These are phyloP conservation scores for Mycena indigotica DNA, from an alignment of 768 basidiomycete genomes.

Conservation along the genomic window DNA sequence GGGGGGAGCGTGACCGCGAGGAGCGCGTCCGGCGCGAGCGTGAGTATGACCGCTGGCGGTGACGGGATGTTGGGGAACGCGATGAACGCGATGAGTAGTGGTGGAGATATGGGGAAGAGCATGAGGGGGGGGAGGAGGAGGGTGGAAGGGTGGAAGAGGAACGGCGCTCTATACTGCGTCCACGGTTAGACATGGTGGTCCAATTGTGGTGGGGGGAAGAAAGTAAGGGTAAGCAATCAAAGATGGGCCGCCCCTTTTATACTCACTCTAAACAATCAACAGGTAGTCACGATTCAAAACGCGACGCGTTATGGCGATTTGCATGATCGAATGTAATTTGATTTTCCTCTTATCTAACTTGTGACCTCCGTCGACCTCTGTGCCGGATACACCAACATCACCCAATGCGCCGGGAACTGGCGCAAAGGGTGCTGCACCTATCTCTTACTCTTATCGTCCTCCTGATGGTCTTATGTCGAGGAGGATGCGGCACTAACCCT, in stretches of 20 bases:
- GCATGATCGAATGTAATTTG: too few relatives aligned
- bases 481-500: not conserved
- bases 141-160: not conserved
- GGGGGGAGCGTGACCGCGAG: not conserved
- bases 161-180: not conserved
- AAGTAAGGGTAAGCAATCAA: not conserved
- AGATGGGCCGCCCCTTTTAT: not conserved
- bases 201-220: not conserved
- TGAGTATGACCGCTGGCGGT: not conserved
- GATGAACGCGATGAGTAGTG: not conserved
- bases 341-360: not conserved
- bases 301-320: not conserved
- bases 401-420: not conserved
- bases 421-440: not conserved
- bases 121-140: not conserved
- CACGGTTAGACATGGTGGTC: not conserved
- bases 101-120: not conserved
- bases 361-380: not conserved
- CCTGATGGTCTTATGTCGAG: not conserved
- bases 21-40: too few relatives aligned
- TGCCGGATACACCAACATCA: too few relatives aligned
- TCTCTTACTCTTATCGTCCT: not conserved
- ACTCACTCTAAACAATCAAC: not conserved
- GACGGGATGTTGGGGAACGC: not conserved
- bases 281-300: not conserved